A percentile compares a stretch with the other conserved stretches of the same genome.
Evolutionary conservation across 306 rosid species (phyloP).

Genomic region (Comarum palustre): DNA sequence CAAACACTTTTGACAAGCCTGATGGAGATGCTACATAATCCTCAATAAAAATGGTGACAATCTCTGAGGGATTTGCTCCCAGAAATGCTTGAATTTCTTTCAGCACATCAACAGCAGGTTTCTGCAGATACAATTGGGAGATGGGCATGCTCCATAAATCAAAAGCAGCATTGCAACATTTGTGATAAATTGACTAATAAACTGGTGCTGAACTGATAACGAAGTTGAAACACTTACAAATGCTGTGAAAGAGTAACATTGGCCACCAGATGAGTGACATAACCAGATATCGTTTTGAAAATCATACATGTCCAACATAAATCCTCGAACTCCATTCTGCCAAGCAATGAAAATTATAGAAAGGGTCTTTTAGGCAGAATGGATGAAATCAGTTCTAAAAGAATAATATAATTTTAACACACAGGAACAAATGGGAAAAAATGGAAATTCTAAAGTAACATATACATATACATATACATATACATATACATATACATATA

Average conservation of each 20-base stretch:
- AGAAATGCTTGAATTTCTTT: slow-evolving; percentile 57
- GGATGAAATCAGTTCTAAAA: neutral
- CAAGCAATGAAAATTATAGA: neutral
- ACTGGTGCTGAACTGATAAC: neutral
- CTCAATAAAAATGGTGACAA: slow-evolving; percentile 82
- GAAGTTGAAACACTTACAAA: slow-evolving; percentile 60
- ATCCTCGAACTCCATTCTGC: slow-evolving; percentile 85
- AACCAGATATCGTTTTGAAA: slow-evolving; percentile 69
- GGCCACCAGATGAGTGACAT: slow-evolving; percentile 67
- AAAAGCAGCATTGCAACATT: slow-evolving; percentile 3
- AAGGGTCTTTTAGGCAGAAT: neutral
- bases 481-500: neutral
- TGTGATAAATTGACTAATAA: neutral
- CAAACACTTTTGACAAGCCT: slow-evolving; percentile 69
- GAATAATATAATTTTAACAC: neutral
- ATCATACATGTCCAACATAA: slow-evolving; percentile 94
- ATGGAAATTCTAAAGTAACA: neutral
- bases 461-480: neutral
- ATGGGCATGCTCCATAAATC: slow-evolving; percentile 6
- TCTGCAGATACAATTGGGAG: slow-evolving; percentile 38
- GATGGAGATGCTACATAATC: slow-evolving; percentile 70
- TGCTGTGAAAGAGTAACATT: slow-evolving; percentile 66
- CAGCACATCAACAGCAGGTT: slow-evolving; percentile 70
- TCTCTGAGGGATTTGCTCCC: slow-evolving; percentile 68
- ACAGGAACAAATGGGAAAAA: neutral